Base-by-base conservation (phyloP, 352 stramenopile genomes). In the Elongisporangium undulatum region DNA sequence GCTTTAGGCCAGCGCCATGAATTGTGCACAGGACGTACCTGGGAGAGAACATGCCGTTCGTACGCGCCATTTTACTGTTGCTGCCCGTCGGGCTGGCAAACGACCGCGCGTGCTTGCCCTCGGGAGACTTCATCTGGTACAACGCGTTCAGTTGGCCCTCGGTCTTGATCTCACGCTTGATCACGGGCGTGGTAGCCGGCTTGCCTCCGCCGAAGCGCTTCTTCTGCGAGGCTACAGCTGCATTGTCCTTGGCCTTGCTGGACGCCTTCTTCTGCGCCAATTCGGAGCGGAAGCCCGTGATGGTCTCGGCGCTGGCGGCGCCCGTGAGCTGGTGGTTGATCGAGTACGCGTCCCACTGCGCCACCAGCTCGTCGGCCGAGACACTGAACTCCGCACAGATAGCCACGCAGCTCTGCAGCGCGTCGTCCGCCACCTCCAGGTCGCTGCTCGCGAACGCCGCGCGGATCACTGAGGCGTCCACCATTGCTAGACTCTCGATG, bases 271-370 rank as follows among this genome's bases (percentile, higher is more conserved):
- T 69, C 63, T 91, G 77, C 49, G 72, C 70, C 39, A 94, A 61
- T 52, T 83, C 80, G 50, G 82, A 90, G 61, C 83, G 83, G 59
- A 94, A 92, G 26, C 72, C 79, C 26, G 70, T 70, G 51, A 94
- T 71, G 49, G 79, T 76, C 49, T 91, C 82, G 20, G 70, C 59
- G 52, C 79, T 72, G 2, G 82, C 81, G 8, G 77, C 64, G 23
- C 81, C 82, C 10, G 64, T 69, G 17, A 94, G 66, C 53, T 92
- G 79, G 64, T 92, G 56, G 71, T 95, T 95, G 80, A 93, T 92
- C 51, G 83, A 91, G 71, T 90, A 93, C 4, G 84, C 82, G 58
- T 95, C 85, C 80, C 85, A 95, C 51, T 90, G 80, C 59, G 82
- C 82, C 34, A 79, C 82, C 57, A 95, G 75, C 54, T 89, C 79